A percentile compares a stretch with the other conserved stretches of the same genome.
phyloP scores from a whole-genome alignment of 2,329 filamentous ascomycete species.

The Moelleriella libera region DNA sequence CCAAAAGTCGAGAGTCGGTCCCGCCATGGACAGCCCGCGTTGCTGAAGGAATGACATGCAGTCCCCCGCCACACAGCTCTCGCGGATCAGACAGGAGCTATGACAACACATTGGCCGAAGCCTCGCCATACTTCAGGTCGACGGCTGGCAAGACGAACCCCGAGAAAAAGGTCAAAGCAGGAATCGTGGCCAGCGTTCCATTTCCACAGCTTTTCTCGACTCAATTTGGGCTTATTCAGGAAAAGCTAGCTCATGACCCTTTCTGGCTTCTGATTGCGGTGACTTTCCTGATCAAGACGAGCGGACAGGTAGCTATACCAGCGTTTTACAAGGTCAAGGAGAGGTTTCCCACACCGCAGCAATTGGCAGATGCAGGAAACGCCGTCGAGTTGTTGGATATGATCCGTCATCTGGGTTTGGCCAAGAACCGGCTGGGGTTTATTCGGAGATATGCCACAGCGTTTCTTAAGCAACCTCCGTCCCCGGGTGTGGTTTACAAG shows the following conservation, averaged over 20 bases:
- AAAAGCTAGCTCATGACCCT: slow-evolving; percentile 58
- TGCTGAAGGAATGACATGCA: not conserved
- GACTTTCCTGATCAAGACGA: slow-evolving; percentile 73
- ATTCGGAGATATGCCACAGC: slow-evolving; percentile 56
- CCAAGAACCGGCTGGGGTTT: slow-evolving; percentile 49
- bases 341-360: slow-evolving; percentile 50
- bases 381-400: slow-evolving; percentile 38
- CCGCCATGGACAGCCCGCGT: not conserved
- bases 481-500: slow-evolving; percentile 35
- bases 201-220: slow-evolving; percentile 53
- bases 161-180: slow-evolving; percentile 10
- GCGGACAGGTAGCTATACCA: slow-evolving; percentile 60
- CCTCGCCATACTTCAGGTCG: slow-evolving; percentile 14
- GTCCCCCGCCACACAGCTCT: slow-evolving; percentile 19
- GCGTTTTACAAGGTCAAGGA: slow-evolving; percentile 55
- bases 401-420: slow-evolving; percentile 59
- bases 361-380: slow-evolving; percentile 40
- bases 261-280: slow-evolving; percentile 73
- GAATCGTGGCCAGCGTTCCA: slow-evolving; percentile 38
- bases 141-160: not conserved
- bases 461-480: slow-evolving; percentile 54
- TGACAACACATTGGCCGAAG: slow-evolving; percentile 8
- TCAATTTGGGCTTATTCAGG: slow-evolving; percentile 71
- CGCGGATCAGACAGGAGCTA: not conserved
- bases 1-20: not conserved